Evolutionary conservation across 169 alveolate species (phyloP), one percentile per base, ranked within the genome.

Genomic region (Cryptosporidium sp.): DNA sequence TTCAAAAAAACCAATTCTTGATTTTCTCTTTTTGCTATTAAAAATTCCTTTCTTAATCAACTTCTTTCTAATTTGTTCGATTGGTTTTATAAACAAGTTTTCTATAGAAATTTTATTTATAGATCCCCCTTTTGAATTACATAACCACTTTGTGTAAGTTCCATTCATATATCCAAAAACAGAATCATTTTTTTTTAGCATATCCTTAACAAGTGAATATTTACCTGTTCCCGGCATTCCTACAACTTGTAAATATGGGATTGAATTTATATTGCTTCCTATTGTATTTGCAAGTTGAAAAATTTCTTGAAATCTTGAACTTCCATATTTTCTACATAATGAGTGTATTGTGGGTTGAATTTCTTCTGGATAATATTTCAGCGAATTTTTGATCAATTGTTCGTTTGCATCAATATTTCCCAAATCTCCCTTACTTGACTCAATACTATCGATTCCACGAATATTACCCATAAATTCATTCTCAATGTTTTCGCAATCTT

Each of bases 191-290:
- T n/a, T 41, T 14, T 26, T 62, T 2, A 80, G 48, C 45, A 80
- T 37, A 50, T 80, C 89, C 35, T 3, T 80, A 14, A 80, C 65
- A 12, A 80, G 21, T 29, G 89, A 61, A 48, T 62, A 65, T 50
- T 80, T 80, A 0, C 89, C 89, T 12, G 80, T 80, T 16, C 89
- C 89, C 18, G 89, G 74, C 80, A 80, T 80, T 23, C 89, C 89
- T 14, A 80, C 3, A 31, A 80, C 75, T 18, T 80, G 89, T 23
- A 80, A 65, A 26, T 80, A 80, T 21, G 75, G 74, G 4, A 80
- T 59, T 31, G 89, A 21, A 41, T 80, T 80, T 2, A 14, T 41
- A 18, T 62, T 26, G 31, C 68, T 62, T 23, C 89, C 89, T 43
- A 80, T 80, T 41, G 65, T 80, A 41, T 65, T 65, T 43, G 75